Base-by-base conservation (phyloP, 768 basidiomycete species). In the Kwoniella shandongensis region DNA sequence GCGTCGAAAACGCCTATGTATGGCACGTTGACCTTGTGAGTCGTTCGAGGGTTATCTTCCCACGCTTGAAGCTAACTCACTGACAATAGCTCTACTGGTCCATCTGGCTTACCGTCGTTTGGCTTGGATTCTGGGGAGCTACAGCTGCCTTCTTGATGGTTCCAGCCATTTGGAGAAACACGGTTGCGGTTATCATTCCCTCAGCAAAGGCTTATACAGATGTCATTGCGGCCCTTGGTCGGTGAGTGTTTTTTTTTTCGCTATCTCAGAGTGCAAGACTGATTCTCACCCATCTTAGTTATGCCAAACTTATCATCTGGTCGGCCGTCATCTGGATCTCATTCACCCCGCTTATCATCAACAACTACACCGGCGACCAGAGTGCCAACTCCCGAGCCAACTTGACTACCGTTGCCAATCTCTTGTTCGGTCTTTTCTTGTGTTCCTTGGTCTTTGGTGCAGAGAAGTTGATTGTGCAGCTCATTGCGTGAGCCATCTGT, bases 401-500 rank as follows among this genome's bases (percentile, higher is more conserved):
- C 25, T 77, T 90, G 48, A 75, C 78, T 42, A 79, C 86, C 18
- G 78, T 87, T 36, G 82, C 79, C 2, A 86, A 85, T 70, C 77
- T 91, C 25, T 79, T 89, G 6, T 91, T 92, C 69, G 88, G 85
- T 7, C 72, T 87, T 46, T 82, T 85, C 69, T 69, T 92, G 45
- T 88, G 85, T 69, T 76, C 86, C 0, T 81, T 81, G 25, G 80
- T 91, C 23, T 81, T 92, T 5, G 80, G 88, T 11, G 85, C 82
- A 52, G 90, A 92, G 76, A 96, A 96, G 70, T 83, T 92, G 58
- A 75, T 86, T 13, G 88, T 96, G 45, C 91, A 93, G 73, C 85
- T 85, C 80, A 91, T 94, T 44, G 77, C 77, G 30, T 75, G 57
- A 57, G 62, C 57, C 25, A 25, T 29, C 32, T 25, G 17, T 10